phyloP scores from a whole-genome alignment of 139 green algal species.

The Marvania coccoides region DNA sequence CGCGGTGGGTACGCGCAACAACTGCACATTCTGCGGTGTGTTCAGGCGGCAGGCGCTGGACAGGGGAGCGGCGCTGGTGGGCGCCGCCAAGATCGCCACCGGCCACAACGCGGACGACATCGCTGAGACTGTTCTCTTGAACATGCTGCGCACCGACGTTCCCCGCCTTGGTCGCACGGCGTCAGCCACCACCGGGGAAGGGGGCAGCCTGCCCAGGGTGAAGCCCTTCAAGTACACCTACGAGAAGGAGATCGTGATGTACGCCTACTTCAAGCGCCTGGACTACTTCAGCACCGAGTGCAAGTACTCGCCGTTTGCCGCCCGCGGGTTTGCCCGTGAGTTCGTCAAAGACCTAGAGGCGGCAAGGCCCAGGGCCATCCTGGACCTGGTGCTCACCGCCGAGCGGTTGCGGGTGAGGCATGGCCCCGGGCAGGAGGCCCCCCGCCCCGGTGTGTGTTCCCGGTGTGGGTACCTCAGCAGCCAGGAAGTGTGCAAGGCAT shows the following conservation, averaged over 20 bases:
- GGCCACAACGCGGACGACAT: conserved; percentile 97
- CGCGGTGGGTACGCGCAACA: conserved; percentile 83
- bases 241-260: conserved; percentile 99
- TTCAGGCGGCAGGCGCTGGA: conserved; percentile 90
- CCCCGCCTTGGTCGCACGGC: conserved; percentile 77
- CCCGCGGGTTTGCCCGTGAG: conserved; percentile 82
- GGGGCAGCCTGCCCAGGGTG: conserved; percentile 70
- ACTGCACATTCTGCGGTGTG: conserved; percentile 98
- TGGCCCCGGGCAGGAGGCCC: neutral
- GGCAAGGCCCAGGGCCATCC: conserved; percentile 65
- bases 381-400: conserved; percentile 78
- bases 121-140: conserved; percentile 95
- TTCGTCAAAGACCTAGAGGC: conserved; percentile 95
- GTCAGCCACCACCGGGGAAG: conserved; percentile 74
- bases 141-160: conserved; percentile 87
- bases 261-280: conserved; percentile 96
- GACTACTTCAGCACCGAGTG: conserved; percentile 98
- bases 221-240: conserved; percentile 97
- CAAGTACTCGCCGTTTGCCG: conserved; percentile 90
- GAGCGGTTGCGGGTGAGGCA: conserved; percentile 51
- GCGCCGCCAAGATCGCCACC: conserved; percentile 71
- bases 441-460: conserved; percentile 49
- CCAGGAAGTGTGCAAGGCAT: conserved; percentile 86
- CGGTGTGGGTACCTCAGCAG: conserved; percentile 80
- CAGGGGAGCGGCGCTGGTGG: conserved; percentile 61